phyloP scores from a whole-genome alignment of 1,284 basidiomycete genomes.

The Ceratobasidium sp. region DNA sequence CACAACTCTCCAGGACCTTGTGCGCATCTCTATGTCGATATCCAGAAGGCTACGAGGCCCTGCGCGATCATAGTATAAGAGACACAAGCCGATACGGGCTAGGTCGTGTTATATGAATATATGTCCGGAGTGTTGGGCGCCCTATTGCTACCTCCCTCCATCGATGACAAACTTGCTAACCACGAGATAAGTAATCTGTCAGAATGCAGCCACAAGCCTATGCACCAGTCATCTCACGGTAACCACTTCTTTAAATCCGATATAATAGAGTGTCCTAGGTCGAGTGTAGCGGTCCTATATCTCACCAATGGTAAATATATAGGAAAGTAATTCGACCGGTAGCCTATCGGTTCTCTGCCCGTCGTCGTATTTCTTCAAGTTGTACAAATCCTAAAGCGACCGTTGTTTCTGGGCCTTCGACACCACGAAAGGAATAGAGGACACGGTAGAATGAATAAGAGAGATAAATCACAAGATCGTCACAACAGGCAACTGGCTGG shows the following conservation, averaged over 20 bases:
- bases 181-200: not conserved
- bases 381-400: not conserved
- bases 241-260: not conserved
- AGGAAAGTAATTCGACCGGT: constrained; percentile 4
- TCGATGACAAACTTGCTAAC: not conserved
- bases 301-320: constrained; percentile 21
- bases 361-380: not conserved
- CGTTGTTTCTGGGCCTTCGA: too few species aligned
- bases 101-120: not conserved
- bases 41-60: not conserved
- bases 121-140: not conserved
- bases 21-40: not conserved
- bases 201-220: too few species aligned
- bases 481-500: too few species aligned
- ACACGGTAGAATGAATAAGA: too few species aligned
- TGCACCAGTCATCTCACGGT: not conserved
- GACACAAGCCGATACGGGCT: not conserved
- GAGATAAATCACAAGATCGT: too few species aligned
- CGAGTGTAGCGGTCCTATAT: not conserved
- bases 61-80: not conserved
- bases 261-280: not conserved
- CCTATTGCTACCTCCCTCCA: constrained; percentile 1
- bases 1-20: not conserved
- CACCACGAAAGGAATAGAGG: too few species aligned
- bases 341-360: constrained; percentile 1